Base-by-base conservation (phyloP, 805 yeast species). In the Pichia nanzhaoensis region DNA sequence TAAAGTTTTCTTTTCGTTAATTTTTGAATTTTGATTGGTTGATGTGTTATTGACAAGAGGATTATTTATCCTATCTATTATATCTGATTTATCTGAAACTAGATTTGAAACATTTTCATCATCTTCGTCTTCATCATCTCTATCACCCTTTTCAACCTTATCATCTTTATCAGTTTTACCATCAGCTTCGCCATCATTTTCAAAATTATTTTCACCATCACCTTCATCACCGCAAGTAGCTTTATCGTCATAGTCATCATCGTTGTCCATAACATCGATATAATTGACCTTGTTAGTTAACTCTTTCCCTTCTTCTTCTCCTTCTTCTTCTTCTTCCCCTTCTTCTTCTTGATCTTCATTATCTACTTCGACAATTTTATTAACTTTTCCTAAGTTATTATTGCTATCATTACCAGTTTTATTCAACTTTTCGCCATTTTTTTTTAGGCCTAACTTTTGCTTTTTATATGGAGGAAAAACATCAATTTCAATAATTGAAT, bases 1-100 rank as follows among this genome's bases (percentile, higher is more conserved):
- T 8, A 18, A 10, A 17, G 9, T 16, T 19, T 20, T 34, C 13
- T 13, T 10, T 17, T 14, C 13, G 17, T 30, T 18, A 18, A 13
- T 14, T 7, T 7, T 30, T 18, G 9, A 31, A 19, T 8, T 2
- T 14, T 13, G 12, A 20, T 20, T 33, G 6, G 28, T 24, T 24
- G 28, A 10, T 7, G 28, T 10, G 28, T 10, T 24, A 18, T 35
- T 24, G 9, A 20, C 16, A 7, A 41, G 20, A 6, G 34, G 45
- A 34, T 33, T 33, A 30, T 36, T 46, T 8, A 46, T 41, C 22
- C 32, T 39, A 28, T 46, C 48, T 13, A 46, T 46, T 18, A 21
- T 12, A 34, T 46, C 48, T 7, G 43, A 37, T 34, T 41, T 41
- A 41, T 46, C 45, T 17, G 45, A 37, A 3, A 46, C 35, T 18